Evolutionary conservation across 2,329 filamentous ascomycete genomes (phyloP), one percentile per base, ranked within the genome.

Genomic region (Sporothrix phasma): DNA sequence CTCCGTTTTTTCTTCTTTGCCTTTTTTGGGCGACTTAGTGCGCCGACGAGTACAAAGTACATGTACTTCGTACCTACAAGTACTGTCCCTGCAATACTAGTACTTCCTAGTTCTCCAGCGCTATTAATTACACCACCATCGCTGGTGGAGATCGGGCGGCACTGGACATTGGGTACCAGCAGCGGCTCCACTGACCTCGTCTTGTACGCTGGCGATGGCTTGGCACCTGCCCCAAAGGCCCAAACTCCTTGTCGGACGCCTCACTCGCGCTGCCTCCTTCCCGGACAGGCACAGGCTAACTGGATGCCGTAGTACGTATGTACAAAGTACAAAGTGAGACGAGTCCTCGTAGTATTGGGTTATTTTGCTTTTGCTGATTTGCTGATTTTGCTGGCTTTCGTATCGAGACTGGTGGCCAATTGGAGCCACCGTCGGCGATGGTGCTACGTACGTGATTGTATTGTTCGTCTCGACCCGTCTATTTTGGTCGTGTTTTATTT

Each of bases 1-100:
- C 68, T 72, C 67, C 34, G 17, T 19, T 63, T 59, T n/a, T 31
- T 29, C 3, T 43, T 37, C 24, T 15, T 46, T 26, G 11, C 22
- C 29, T 8, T 26, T 1, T 13, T 37, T 10, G 22, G 5, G 5
- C 17, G 17, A 24, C 24, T 54, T 22, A 10, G 51, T 29, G 19
- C 3, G 24, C 51, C n/a, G n/a, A n/a, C n/a, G n/a, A n/a, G n/a
- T n/a, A n/a, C n/a, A n/a, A n/a, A n/a, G n/a, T n/a, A n/a, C n/a
- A n/a, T n/a, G n/a, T n/a, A n/a, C n/a, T n/a, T n/a, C n/a, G n/a
- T n/a, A n/a, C n/a, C n/a, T n/a, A n/a, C n/a, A n/a, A n/a, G n/a
- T n/a, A 26, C 39, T 45, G 10, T 17, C 47, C 46, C 49, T 54
- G 47, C 34, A 45, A 46, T 62, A 45, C 45, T n/a, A n/a, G n/a